Evolutionary conservation across 83 land plant species (phyloP).

Genomic region (Picea abies): DNA sequence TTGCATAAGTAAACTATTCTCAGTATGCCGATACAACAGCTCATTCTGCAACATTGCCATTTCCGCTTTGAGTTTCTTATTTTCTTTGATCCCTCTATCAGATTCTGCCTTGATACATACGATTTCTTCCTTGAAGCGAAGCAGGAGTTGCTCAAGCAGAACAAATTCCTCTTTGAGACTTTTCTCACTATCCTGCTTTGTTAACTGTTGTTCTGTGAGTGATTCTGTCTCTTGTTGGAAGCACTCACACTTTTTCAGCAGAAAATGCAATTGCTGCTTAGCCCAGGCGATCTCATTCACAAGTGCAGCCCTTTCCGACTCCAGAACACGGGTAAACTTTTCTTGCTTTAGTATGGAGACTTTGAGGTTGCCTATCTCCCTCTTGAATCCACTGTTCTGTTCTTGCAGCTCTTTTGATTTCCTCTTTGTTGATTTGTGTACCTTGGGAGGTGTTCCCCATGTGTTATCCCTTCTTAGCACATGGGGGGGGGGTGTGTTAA

Average conservation of each 20-base stretch:
- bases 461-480: no score
- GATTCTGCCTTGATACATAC: neutral
- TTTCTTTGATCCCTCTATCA: neutral
- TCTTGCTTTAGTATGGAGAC: neutral
- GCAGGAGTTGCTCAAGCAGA: neutral
- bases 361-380: slow-evolving; percentile 15
- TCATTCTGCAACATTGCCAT: neutral
- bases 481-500: no score
- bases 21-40: neutral
- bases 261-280: neutral
- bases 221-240: neutral
- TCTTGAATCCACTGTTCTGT: slow-evolving; percentile 15
- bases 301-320: neutral
- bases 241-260: neutral
- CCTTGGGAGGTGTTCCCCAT: no score
- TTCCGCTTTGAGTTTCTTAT: neutral
- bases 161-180: neutral
- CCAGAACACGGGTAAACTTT: neutral
- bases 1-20: neutral
- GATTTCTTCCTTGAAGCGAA: neutral
- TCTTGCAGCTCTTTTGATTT: slow-evolving; percentile 37
- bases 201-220: neutral
- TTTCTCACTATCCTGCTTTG: neutral
- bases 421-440: no score
- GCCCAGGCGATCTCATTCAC: slow-evolving; percentile 1